phyloP scores from a whole-genome alignment of 2,329 filamentous ascomycete genomes.

The Colletotrichum coccodes region DNA sequence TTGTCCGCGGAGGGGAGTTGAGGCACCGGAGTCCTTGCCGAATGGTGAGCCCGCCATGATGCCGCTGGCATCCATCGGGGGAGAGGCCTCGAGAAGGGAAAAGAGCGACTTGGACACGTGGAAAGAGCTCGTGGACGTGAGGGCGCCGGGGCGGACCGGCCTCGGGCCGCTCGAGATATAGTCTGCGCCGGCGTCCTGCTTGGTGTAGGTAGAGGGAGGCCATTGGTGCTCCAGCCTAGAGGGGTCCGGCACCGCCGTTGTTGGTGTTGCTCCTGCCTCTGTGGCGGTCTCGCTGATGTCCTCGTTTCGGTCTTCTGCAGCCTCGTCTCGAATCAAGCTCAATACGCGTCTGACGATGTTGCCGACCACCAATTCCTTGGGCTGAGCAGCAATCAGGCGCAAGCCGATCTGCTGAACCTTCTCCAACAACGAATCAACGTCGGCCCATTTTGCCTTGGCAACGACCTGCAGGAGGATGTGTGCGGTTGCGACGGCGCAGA shows the following conservation, averaged over 20 bases:
- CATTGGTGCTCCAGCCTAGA: constrained; percentile 42
- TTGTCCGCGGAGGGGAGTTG: constrained; percentile 56
- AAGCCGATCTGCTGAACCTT: constrained; percentile 83
- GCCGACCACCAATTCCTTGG: constrained; percentile 89
- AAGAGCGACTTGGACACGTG: constrained; percentile 82
- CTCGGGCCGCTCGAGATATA: constrained; percentile 35
- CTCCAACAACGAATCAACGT: constrained; percentile 81
- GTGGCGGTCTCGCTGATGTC: constrained; percentile 66
- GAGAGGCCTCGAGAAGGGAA: constrained; percentile 82
- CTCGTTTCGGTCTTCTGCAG: constrained; percentile 79
- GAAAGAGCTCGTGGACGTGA: constrained; percentile 72
- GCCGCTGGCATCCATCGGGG: constrained; percentile 54
- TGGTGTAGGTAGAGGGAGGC: constrained; percentile 44
- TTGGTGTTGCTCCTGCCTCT: constrained; percentile 51
- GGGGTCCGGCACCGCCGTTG: constrained; percentile 49
- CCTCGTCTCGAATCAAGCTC: constrained; percentile 90
- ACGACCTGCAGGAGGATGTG: constrained; percentile 90
- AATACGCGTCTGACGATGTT: constrained; percentile 94
- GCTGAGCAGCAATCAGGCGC: constrained; percentile 83
- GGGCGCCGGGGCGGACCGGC: constrained; percentile 65
- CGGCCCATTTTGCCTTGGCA: constrained; percentile 80
- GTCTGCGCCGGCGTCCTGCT: constrained; percentile 44
- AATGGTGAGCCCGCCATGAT: constrained; percentile 56
- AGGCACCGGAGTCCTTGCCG: constrained; percentile 56
- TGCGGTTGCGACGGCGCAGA: constrained; percentile 91